Conservation (phyloP, 2,329 filamentous ascomycete genomes). For the Ramularia endophylla region DNA sequence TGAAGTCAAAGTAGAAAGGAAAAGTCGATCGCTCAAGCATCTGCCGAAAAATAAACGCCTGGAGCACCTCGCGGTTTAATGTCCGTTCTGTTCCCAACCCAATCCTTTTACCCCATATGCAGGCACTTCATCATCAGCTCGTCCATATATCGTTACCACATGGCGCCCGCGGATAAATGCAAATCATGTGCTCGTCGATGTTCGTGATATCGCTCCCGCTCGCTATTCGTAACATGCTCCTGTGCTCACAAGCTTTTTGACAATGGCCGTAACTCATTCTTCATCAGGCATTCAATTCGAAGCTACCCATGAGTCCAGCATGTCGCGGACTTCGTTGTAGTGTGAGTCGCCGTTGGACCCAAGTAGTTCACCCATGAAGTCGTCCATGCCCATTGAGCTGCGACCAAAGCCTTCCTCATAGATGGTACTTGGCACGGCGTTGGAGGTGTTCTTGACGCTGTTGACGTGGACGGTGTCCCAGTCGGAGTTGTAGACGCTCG, state of each 20-base stretch:
- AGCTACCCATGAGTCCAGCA: conserved; percentile 20
- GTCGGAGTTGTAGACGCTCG: conserved; percentile 25
- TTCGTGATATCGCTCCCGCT: not conserved
- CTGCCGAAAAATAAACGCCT: conserved; percentile 3
- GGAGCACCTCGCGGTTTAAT: conserved; percentile 1
- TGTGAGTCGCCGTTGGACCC: conserved; percentile 9
- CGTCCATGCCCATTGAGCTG: conserved; percentile 33
- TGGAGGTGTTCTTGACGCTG: conserved; percentile 14
- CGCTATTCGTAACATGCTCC: not conserved
- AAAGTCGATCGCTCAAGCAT: conserved; percentile 6
- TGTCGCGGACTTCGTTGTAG: conserved; percentile 20
- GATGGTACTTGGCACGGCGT: conserved; percentile 65
- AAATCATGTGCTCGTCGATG: conserved; percentile 1
- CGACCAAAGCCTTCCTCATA: conserved; percentile 86
- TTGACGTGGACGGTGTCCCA: conserved; percentile 19
- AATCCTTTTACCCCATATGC: conserved; percentile 5
- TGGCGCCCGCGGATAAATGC: not conserved
- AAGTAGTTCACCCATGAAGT: conserved; percentile 18
- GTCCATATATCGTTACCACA: not conserved
- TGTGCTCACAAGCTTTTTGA: not conserved
- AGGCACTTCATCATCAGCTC: not conserved
- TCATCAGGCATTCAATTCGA: conserved; percentile 7
- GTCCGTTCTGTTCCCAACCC: not conserved
- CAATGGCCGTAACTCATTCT: not conserved
- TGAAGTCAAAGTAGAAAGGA: too few relatives aligned